Evolutionary conservation across 805 yeast species (phyloP), one percentile per base, ranked within the genome.

Genomic region (Schwanniomyces polymorphus): DNA sequence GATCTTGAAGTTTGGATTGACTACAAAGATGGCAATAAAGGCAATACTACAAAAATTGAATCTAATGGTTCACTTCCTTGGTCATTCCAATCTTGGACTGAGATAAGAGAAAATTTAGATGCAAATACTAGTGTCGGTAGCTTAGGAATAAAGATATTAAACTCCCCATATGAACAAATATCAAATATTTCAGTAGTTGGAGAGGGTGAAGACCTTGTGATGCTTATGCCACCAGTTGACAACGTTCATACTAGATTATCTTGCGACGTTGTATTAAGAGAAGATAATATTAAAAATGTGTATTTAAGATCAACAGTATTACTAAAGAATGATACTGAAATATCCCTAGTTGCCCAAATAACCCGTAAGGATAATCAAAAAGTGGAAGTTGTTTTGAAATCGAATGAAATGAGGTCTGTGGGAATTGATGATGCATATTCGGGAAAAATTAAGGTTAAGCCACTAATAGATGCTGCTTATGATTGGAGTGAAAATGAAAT

Each of bases 11-110:
- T 94, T 0, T 91, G 97, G 97, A 78, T 84, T n/a, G 88, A 86
- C 42, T 74, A 67, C 8, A 48, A 50, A 1, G 52, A 44, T 21
- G 45, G 42, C 1, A 43, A 29, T n/a, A 43, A 40, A 9, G 33
- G 59, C 23, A 48, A 58, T 27, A 54, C 64, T 46, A 71, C 76
- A 0, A 33, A 56, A 0, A 59, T 88, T 12, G 64, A 70, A 34
- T 74, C 82, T 43, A 79, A 79, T 1, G 81, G 79, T 5, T 64
- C 66, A 4, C 61, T 80, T 4, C 86, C 88, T 0, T 94, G 98
- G 97, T 84, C 91, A 35, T 95, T 95, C 70, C 96, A 91, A 58
- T 97, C 92, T 60, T 94, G 98, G 97, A 76, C 88, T 51, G 76
- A 77, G 27, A 79, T 91, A 21, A 84, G 99, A 64, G 97, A 92